Evolutionary conservation across 2,329 filamentous ascomycete genomes (phyloP).

Genomic region (Grosmannia huntii): DNA sequence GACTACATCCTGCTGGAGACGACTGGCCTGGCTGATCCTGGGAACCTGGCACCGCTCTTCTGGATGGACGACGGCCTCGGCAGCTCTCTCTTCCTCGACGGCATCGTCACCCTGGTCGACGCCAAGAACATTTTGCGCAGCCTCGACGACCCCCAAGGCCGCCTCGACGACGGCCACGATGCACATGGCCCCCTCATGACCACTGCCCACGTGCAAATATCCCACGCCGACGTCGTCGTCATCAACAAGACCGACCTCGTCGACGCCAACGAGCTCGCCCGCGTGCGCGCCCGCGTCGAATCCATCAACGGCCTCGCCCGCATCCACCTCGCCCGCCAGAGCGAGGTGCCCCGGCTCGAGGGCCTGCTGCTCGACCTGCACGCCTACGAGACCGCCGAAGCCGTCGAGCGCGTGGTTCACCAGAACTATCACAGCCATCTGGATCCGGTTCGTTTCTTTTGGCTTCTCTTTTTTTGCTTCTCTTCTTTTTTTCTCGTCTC

Average conservation of each 20-base stretch:
- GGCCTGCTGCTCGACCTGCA: slow-evolving; percentile 81
- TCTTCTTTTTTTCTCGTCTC: not conserved
- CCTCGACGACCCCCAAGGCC: slow-evolving; percentile 57
- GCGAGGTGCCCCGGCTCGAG: slow-evolving; percentile 68
- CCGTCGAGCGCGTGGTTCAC: slow-evolving; percentile 57
- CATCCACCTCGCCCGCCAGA: slow-evolving; percentile 69
- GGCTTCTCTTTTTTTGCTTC: not conserved
- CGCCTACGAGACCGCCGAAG: slow-evolving; percentile 75
- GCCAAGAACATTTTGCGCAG: slow-evolving; percentile 80
- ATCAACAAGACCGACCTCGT: slow-evolving; percentile 92
- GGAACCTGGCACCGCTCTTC: slow-evolving; percentile 89
- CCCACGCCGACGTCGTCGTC: slow-evolving; percentile 87
- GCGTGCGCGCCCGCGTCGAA: slow-evolving; percentile 56
- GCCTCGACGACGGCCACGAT: slow-evolving; percentile 36
- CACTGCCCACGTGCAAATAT: slow-evolving; percentile 91
- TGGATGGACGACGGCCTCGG: slow-evolving; percentile 96
- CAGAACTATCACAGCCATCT: slow-evolving; percentile 67
- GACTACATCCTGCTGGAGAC: slow-evolving; percentile 98
- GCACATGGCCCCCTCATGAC: slow-evolving; percentile 60
- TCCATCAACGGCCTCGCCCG: slow-evolving; percentile 86
- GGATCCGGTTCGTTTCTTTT: slow-evolving; percentile 50
- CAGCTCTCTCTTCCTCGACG: slow-evolving; percentile 91
- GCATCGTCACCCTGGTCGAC: slow-evolving; percentile 91
- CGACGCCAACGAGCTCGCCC: slow-evolving; percentile 51
- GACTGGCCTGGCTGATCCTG: slow-evolving; percentile 86